phyloP scores from a whole-genome alignment of 1,284 basidiomycete genomes.

The Ustilago trichophora region DNA sequence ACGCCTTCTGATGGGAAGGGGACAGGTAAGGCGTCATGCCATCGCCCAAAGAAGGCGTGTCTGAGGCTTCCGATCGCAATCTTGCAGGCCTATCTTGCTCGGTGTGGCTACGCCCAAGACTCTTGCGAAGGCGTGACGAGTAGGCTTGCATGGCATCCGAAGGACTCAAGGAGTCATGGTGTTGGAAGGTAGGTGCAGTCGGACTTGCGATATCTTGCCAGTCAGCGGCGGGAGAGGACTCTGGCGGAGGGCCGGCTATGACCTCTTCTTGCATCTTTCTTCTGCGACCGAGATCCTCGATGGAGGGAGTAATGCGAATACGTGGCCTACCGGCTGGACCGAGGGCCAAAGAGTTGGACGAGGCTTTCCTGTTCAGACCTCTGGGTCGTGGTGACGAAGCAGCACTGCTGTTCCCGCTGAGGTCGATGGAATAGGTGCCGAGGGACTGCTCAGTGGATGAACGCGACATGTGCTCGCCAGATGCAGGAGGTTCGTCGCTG shows the following conservation, averaged over 20 bases:
- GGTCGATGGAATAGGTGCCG: slow-evolving; percentile 40
- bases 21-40: not conserved
- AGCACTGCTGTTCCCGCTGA: slow-evolving; percentile 32
- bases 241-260: slow-evolving; percentile 11
- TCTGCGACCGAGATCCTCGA: slow-evolving; percentile 52
- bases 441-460: slow-evolving; percentile 41
- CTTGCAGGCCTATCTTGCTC: not conserved
- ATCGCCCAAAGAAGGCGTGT: not conserved
- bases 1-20: slow-evolving; percentile 14
- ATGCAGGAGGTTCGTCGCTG: slow-evolving; percentile 8
- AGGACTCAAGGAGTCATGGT: slow-evolving; percentile 21
- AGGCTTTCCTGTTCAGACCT: slow-evolving; percentile 15
- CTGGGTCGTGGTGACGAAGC: slow-evolving; percentile 33
- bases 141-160: slow-evolving; percentile 27
- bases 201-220: slow-evolving; percentile 33
- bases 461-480: slow-evolving; percentile 16
- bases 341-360: slow-evolving; percentile 22
- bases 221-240: slow-evolving; percentile 4
- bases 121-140: not conserved
- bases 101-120: not conserved
- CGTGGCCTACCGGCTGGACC: slow-evolving; percentile 35
- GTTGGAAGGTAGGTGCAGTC: slow-evolving; percentile 1
- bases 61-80: not conserved
- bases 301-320: slow-evolving; percentile 60
- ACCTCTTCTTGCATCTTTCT: slow-evolving; percentile 33